Evolutionary conservation across 257 asterid genomes (phyloP).

Genomic region (Fraxinus pennsylvanica): DNA sequence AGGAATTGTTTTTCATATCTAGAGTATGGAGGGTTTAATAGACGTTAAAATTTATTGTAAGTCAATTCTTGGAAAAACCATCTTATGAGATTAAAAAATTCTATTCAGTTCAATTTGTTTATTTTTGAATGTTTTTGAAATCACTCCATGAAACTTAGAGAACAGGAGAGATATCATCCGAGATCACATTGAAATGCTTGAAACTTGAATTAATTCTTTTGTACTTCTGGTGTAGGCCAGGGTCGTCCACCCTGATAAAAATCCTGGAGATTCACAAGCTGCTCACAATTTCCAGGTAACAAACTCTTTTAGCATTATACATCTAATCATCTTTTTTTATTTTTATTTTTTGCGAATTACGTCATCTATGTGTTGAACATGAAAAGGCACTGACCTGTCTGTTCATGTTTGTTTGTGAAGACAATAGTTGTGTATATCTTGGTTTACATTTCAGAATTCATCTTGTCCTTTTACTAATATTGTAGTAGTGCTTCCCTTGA

Average conservation of each 20-base stretch:
- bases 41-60: not conserved
- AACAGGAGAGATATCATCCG: not conserved
- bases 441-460: not conserved
- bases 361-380: not conserved
- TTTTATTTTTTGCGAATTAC: not conserved
- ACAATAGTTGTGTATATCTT: not conserved
- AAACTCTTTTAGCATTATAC: not conserved
- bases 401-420: not conserved
- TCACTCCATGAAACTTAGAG: constrained; percentile 14
- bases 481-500: not conserved
- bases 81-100: not conserved
- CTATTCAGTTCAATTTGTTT: not conserved
- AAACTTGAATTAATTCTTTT: not conserved
- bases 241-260: constrained; percentile 81
- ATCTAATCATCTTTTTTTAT: not conserved
- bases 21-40: not conserved
- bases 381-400: not conserved
- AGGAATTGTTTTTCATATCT: not conserved
- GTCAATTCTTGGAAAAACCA: not conserved
- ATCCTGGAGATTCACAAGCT: constrained; percentile 73
- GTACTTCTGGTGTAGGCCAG: constrained; percentile 55
- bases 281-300: constrained; percentile 78
- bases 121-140: not conserved
- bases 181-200: constrained; percentile 9
- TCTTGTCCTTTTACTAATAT: not conserved